Conservation (phyloP, 2,329 filamentous ascomycete species). For the Beauveria varroae region DNA sequence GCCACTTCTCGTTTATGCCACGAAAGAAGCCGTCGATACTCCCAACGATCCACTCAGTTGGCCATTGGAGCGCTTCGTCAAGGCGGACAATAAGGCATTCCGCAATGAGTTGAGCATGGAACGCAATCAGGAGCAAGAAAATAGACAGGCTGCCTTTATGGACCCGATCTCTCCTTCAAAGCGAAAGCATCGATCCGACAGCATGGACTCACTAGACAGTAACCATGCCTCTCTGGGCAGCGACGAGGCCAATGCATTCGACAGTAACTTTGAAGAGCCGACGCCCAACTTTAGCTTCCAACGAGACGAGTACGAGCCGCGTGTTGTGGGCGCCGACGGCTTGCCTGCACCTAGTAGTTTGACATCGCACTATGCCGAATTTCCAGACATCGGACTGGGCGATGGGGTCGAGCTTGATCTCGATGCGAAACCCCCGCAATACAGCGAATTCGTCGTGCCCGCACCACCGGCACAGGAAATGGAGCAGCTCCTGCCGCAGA, state of each 20-base stretch:
- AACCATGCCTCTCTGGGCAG: conserved; percentile 38
- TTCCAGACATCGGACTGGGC: neutral
- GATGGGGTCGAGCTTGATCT: neutral
- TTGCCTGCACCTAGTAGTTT: neutral
- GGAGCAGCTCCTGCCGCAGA: neutral
- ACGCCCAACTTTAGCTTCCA: conserved; percentile 1
- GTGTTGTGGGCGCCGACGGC: neutral
- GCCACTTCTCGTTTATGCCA: conserved; percentile 46
- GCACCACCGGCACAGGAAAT: neutral
- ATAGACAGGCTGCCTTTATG: conserved; percentile 18
- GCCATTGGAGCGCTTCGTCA: conserved; percentile 37
- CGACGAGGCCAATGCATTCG: conserved; percentile 26
- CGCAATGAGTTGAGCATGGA: conserved; percentile 40
- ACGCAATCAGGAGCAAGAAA: conserved; percentile 18
- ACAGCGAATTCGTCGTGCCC: neutral
- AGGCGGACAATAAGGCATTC: conserved; percentile 45
- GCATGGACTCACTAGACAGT: conserved; percentile 38
- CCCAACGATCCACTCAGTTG: conserved; percentile 30
- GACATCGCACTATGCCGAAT: neutral
- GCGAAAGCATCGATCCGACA: conserved; percentile 38
- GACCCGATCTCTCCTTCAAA: conserved; percentile 39
- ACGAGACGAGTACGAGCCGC: neutral
- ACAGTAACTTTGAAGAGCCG: conserved; percentile 16
- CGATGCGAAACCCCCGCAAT: neutral
- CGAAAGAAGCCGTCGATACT: conserved; percentile 37